A percentile compares a stretch with the other conserved stretches of the same genome.
phyloP scores from a whole-genome alignment of 2,329 filamentous ascomycete species.

The Plenodomus tracheiphilus region DNA sequence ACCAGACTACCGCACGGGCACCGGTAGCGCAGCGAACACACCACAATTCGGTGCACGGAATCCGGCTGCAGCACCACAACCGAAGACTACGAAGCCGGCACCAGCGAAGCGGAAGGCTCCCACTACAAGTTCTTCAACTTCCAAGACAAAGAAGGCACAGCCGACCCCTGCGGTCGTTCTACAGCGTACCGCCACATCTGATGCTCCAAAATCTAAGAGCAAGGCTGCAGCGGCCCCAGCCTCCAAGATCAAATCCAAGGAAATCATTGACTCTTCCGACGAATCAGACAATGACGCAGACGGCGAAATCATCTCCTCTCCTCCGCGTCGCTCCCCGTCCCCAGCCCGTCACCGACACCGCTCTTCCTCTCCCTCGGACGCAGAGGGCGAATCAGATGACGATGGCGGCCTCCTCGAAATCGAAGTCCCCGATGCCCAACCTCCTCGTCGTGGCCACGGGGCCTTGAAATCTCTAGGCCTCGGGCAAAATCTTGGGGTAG shows the following conservation, averaged over 20 bases:
- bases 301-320: slow-evolving; percentile 14
- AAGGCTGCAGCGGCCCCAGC: slow-evolving; percentile 25
- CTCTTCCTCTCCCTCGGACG: slow-evolving; percentile 5
- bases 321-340: slow-evolving; percentile 18
- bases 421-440: slow-evolving; percentile 34
- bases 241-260: slow-evolving; percentile 39
- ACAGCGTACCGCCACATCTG: slow-evolving; percentile 35
- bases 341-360: slow-evolving; percentile 9
- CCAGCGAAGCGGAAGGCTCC: slow-evolving; percentile 36
- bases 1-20: slow-evolving; percentile 35
- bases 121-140: slow-evolving; percentile 21
- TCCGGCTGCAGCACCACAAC: slow-evolving; percentile 12
- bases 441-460: slow-evolving; percentile 17
- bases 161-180: slow-evolving; percentile 38
- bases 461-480: slow-evolving; percentile 32
- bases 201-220: slow-evolving; percentile 15
- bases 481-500: slow-evolving; percentile 29
- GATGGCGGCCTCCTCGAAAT: slow-evolving; percentile 33
- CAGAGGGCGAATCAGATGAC: slow-evolving; percentile 29
- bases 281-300: slow-evolving; percentile 30
- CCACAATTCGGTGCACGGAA: slow-evolving; percentile 30
- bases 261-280: slow-evolving; percentile 37
- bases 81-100: slow-evolving; percentile 16
- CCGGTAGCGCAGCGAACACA: slow-evolving; percentile 34
- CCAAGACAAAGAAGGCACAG: slow-evolving; percentile 29